phyloP scores from a whole-genome alignment of 1,139 yeast species.

The Meyerozyma athensensis region DNA sequence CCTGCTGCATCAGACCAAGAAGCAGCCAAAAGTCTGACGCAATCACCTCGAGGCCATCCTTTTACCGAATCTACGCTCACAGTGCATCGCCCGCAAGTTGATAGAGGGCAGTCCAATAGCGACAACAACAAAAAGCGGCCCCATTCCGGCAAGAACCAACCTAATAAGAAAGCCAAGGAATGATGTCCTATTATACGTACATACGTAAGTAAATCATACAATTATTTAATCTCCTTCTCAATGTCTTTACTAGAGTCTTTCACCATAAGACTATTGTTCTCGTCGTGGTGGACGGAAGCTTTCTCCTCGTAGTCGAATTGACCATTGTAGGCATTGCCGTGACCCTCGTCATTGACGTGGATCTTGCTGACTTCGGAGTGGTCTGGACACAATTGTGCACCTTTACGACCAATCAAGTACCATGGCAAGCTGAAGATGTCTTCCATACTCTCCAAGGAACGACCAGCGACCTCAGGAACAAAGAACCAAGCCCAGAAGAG shows the following conservation, averaged over 20 bases:
- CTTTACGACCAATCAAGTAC: conserved; percentile 53
- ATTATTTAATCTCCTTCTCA: background rate
- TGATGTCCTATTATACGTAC: background rate
- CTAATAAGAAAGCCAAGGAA: conserved; percentile 4
- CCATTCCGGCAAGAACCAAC: background rate
- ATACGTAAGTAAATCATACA: background rate
- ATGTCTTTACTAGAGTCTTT: conserved; percentile 1
- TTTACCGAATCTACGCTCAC: conserved; percentile 29
- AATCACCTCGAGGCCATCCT: conserved; percentile 18
- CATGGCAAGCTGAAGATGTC: conserved; percentile 56
- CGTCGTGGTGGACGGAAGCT: conserved; percentile 3
- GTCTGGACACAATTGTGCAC: conserved; percentile 49
- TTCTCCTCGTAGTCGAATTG: conserved; percentile 3
- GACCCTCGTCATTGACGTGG: conserved; percentile 10
- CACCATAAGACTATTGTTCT: conserved; percentile 1
- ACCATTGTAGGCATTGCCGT: conserved; percentile 1
- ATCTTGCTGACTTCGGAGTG: conserved; percentile 41
- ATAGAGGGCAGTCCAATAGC: conserved; percentile 9
- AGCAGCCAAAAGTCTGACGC: conserved; percentile 4
- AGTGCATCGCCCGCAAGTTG: conserved; percentile 26
- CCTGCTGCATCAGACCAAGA: conserved; percentile 6
- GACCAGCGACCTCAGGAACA: conserved; percentile 50
- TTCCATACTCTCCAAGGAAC: conserved; percentile 54
- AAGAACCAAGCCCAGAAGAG: conserved; percentile 49
- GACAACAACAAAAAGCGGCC: conserved; percentile 7